These are phyloP conservation scores for Aspergillus glaucus DNA, from an alignment of 2,329 filamentous ascomycete genomes.

Conservation along the genomic window DNA sequence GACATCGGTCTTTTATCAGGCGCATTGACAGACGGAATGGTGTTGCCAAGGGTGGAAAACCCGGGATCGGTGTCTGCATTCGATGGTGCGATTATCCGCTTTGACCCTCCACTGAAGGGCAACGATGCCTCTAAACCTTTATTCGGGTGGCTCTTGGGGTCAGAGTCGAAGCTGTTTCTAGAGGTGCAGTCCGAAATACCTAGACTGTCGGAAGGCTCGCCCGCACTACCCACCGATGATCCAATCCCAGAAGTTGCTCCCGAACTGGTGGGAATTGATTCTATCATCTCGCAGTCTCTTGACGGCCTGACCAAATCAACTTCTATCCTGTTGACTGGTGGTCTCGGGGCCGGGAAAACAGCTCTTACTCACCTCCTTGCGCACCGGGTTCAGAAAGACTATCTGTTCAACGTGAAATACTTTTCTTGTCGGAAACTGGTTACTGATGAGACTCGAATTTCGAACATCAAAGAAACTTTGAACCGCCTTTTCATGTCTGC, in stretches of 20 bases:
- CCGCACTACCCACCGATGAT: constrained; percentile 46
- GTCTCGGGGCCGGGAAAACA: constrained; percentile 85
- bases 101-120: constrained; percentile 54
- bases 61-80: constrained; percentile 57
- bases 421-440: constrained; percentile 81
- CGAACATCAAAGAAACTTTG: constrained; percentile 84
- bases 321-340: constrained; percentile 82
- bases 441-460: constrained; percentile 83
- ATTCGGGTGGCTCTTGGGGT: constrained; percentile 65
- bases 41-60: constrained; percentile 59
- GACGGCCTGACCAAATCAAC: constrained; percentile 77
- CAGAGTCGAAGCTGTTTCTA: constrained; percentile 66
- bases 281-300: constrained; percentile 63
- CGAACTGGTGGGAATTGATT: constrained; percentile 76
- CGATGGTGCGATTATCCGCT: constrained; percentile 76
- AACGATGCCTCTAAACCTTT: constrained; percentile 26
- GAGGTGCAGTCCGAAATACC: constrained; percentile 71
- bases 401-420: constrained; percentile 76
- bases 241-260: constrained; percentile 50
- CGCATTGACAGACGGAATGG: constrained; percentile 80
- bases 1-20: constrained; percentile 67
- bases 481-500: constrained; percentile 79
- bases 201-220: constrained; percentile 50
- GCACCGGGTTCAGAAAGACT: constrained; percentile 63
- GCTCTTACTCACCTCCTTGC: constrained; percentile 70